Evolutionary conservation across 2,329 filamentous ascomycete genomes (phyloP), one percentile per base, ranked within the genome.

Genomic region (Rhexocercosporidium sp.): DNA sequence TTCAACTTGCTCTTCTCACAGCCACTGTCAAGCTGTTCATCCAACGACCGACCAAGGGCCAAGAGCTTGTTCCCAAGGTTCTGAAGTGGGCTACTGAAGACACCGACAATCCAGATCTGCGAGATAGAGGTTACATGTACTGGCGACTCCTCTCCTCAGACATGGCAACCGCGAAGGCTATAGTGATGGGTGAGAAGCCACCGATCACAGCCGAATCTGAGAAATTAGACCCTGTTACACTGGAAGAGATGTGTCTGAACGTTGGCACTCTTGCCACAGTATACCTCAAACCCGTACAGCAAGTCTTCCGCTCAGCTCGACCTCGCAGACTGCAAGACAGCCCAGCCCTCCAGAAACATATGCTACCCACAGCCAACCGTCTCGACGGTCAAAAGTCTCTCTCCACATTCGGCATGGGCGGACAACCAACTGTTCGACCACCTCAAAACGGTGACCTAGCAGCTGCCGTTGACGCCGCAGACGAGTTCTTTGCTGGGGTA

Each of bases 41-140:
- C 72, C 96, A 98, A 77, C 88, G 96, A 25, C 96, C 96, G 0
- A 97, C 94, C 18, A 97, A 97, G 77, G 96, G 93, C 29, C 94
- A 97, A 75, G 90, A 96, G 62, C 85, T 99, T 7, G 95, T 99
- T 0, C 96, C 95, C 0, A 94, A 94, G 75, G 95, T 98, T 2
- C 84, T 99, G 60, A 98, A 98, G 80, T 98, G 96, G 95, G 96
- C 96, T 4, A 99, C 96, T 0, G 96, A 98, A 79, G 96, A 98
- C 79, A 98, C 95, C n/a, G 96, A 99, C 77, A 97, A 99, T 79
- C 96, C 96, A 0, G 96, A 99, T 79, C 87, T 99, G 31, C 90
- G 96, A 70, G 96, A 99, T 78, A 86, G 96, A 74, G 96, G 96
- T 0, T 99, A 97, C 83, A 98, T 99, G 94, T 99, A 99, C 83